Evolutionary conservation across 176 grass and related monocot species (phyloP), one percentile per base, ranked within the genome.

Genomic region (Eragrostis nindensis): DNA sequence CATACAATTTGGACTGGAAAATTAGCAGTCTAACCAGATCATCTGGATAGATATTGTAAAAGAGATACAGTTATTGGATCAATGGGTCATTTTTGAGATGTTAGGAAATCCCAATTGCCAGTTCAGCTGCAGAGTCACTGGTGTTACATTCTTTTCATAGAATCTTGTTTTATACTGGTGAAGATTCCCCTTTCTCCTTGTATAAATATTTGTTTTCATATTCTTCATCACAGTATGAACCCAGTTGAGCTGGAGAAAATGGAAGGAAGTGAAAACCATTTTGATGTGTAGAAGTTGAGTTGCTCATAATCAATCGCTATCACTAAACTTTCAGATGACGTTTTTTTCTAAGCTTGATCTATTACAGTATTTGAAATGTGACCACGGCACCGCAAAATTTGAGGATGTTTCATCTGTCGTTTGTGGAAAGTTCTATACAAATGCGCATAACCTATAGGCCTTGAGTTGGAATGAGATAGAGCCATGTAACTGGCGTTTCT

Each of bases 41-140:
- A 82, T 86, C 83, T 90, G 88, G 88, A 78, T 82, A 79, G 78
- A 78, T 90, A 90, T 78, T 82, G 79, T 90, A 86, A 90, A 86
- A 82, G 78, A 90, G 73, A 79, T 74, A 90, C 73, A 89, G 66
- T 71, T 84, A 52, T 84, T 86, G 68, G 74, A 85, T 80, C 64
- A 76, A 69, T 77, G 71, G 70, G 43, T 63, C 68, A 60, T 56
- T 77, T 84, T 87, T 73, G 68, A 77, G 76, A 46, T 84, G 29
- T 80, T 85, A 82, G 83, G 74, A 78, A 82, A 78, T 81, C 49
- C 52, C 77, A 82, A 86, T 77, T 79, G 66, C 59, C 71, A 81
- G 74, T 57, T 78, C 73, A 90, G 78, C 73, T 82, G 73, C 66
- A 82, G 70, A 84, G 66, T 77, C 79, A 63, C 46, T 65, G 54